phyloP scores from a whole-genome alignment of 352 stramenopile genomes.

The Pythium myriotylum region DNA sequence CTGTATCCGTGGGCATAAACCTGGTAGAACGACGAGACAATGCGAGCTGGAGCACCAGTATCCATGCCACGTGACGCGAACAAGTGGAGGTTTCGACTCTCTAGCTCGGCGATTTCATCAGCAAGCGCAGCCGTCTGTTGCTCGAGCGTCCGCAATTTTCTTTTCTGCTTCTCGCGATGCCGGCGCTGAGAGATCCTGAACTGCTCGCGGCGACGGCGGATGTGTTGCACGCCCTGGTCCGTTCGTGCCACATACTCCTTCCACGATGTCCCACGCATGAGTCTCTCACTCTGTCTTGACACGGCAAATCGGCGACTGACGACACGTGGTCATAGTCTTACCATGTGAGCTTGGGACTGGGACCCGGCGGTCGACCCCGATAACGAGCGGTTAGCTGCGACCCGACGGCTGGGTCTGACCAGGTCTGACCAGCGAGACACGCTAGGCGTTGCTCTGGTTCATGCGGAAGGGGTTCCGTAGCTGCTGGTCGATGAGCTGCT shows the following conservation, averaged over 20 bases:
- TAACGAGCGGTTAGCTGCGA: too few species aligned
- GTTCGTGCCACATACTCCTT: background rate
- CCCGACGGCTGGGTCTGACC: background rate
- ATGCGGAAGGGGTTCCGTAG: conserved; percentile 28
- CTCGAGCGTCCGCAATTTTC: conserved; percentile 4
- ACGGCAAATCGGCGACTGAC: background rate
- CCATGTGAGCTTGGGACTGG: background rate
- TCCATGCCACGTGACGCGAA: conserved; percentile 16
- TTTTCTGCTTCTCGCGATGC: conserved; percentile 58
- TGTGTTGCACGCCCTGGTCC: background rate
- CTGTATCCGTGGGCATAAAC: conserved; percentile 39
- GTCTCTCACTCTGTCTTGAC: background rate
- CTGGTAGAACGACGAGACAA: conserved; percentile 49
- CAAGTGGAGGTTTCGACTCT: conserved; percentile 2
- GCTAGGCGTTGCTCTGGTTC: conserved; percentile 18
- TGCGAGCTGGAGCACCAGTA: conserved; percentile 11
- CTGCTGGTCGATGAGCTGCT: conserved; percentile 46
- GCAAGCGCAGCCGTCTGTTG: background rate
- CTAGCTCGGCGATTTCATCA: background rate
- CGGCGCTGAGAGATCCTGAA: conserved; percentile 63
- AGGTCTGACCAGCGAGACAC: background rate
- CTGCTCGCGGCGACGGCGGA: conserved; percentile 40
- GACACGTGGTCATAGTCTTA: background rate
- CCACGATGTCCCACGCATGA: background rate
- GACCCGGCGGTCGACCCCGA: too few species aligned